Percentiles rank a stretch among this genome's conserved stretches.
phyloP scores from a whole-genome alignment of 176 grass and related monocot genomes.

The Aegilops umbellulata region DNA sequence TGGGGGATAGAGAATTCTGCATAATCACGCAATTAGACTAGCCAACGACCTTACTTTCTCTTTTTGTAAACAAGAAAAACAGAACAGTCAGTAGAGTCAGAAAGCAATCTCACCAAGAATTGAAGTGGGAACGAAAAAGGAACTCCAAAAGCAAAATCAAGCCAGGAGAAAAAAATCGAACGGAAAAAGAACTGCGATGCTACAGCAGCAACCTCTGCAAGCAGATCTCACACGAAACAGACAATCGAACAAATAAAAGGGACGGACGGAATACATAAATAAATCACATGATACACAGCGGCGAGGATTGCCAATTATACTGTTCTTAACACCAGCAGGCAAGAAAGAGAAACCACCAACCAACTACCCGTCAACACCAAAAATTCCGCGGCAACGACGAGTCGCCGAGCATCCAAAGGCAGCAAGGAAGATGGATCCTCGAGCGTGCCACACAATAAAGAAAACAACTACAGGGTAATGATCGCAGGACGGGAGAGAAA shows the following conservation, averaged over 20 bases:
- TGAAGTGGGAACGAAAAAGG: not conserved
- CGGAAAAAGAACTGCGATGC: not conserved
- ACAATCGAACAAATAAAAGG: not conserved
- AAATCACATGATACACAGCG: constrained; percentile 25
- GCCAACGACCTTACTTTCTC: not conserved
- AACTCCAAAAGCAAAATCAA: not conserved
- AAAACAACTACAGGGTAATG: not conserved
- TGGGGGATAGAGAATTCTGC: not conserved
- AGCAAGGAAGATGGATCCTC: constrained; percentile 16
- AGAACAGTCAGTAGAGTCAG: not conserved
- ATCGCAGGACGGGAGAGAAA: constrained; percentile 13
- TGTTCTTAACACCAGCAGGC: constrained; percentile 19
- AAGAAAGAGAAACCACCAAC: constrained; percentile 12
- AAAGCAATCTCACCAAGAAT: not conserved
- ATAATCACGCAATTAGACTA: constrained; percentile 15
- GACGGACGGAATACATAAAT: not conserved
- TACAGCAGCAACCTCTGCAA: constrained; percentile 3
- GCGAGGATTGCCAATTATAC: not conserved
- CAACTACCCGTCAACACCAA: constrained; percentile 26
- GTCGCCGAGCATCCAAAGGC: not conserved
- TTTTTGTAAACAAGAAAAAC: no score
- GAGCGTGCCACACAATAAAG: not conserved
- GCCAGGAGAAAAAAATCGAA: not conserved
- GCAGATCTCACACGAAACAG: not conserved
- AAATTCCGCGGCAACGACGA: constrained; percentile 3